A percentile compares a stretch with the other conserved stretches of the same genome.
These are phyloP conservation scores for Euphrasia arctica DNA, from an alignment of 305 asterid genomes.

Conservation along the genomic window DNA sequence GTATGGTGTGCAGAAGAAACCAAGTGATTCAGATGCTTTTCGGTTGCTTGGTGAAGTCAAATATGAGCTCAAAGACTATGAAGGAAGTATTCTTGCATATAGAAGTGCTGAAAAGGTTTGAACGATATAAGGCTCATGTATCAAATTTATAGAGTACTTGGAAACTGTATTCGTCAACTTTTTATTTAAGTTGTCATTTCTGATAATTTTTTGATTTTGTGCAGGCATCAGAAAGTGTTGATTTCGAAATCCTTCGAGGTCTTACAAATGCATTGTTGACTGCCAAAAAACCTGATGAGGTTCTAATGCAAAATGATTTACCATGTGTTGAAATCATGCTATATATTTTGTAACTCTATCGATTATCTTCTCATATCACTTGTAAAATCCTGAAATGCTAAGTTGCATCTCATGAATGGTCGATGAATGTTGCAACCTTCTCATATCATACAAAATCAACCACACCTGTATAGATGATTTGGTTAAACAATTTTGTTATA, in stretches of 20 bases:
- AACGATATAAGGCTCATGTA: slow-evolving; percentile 20
- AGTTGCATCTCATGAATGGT: slow-evolving; percentile 6
- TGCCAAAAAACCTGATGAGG: slow-evolving; percentile 78
- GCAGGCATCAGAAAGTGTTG: slow-evolving; percentile 64
- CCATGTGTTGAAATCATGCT: slow-evolving; percentile 12
- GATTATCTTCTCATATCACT: neutral
- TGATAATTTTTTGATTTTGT: slow-evolving; percentile 29
- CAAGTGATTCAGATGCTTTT: slow-evolving; percentile 71
- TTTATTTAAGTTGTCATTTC: slow-evolving; percentile 4
- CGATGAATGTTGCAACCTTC: slow-evolving; percentile 12
- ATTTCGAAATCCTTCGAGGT: slow-evolving; percentile 82
- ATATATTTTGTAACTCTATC: neutral
- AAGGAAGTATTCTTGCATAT: slow-evolving; percentile 77
- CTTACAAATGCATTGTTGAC: slow-evolving; percentile 86
- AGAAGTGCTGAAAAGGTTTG: slow-evolving; percentile 69
- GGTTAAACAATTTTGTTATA: too few species aligned
- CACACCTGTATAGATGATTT: too few species aligned
- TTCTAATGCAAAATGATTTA: slow-evolving; percentile 29
- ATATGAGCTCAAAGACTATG: slow-evolving; percentile 80
- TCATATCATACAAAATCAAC: too few species aligned
- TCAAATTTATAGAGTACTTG: slow-evolving; percentile 16
- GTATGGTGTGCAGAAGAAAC: slow-evolving; percentile 53
- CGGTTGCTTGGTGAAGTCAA: slow-evolving; percentile 95
- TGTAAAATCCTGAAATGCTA: slow-evolving; percentile 4
- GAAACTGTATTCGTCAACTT: slow-evolving; percentile 17